Conservation (phyloP, 1,284 basidiomycete genomes). For the Pseudozyma thailandica region DNA sequence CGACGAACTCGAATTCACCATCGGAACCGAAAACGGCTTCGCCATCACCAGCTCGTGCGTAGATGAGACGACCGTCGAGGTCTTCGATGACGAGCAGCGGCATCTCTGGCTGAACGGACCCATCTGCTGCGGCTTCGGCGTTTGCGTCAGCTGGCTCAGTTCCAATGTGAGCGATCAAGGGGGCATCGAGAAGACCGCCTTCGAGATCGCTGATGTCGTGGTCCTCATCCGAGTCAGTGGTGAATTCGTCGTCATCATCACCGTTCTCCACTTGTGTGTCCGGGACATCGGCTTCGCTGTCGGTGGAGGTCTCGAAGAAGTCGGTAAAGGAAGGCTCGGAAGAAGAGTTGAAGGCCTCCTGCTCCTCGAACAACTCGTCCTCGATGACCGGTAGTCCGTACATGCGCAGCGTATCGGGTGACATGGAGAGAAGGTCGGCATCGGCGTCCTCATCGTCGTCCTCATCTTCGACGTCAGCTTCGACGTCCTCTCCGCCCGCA, state of each 20-base stretch:
- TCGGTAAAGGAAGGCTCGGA: conserved; percentile 67
- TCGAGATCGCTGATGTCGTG: conserved; percentile 62
- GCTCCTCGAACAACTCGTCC: conserved; percentile 64
- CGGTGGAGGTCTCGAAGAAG: conserved; percentile 63
- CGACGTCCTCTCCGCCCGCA: conserved; percentile 32
- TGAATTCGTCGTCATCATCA: conserved; percentile 58
- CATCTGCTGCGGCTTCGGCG: conserved; percentile 17
- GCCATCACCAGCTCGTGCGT: conserved; percentile 65
- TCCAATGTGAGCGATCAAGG: conserved; percentile 61
- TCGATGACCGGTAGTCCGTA: conserved; percentile 53
- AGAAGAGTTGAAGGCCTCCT: conserved; percentile 63
- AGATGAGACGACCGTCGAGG: conserved; percentile 66
- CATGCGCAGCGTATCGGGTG: conserved; percentile 55
- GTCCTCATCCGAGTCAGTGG: conserved; percentile 50
- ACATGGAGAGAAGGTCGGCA: conserved; percentile 51
- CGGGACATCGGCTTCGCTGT: conserved; percentile 39
- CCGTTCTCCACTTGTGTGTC: conserved; percentile 38
- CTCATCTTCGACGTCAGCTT: conserved; percentile 38
- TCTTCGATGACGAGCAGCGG: conserved; percentile 67
- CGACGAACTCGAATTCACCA: conserved; percentile 67
- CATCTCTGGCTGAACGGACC: conserved; percentile 44
- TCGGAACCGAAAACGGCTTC: conserved; percentile 68
- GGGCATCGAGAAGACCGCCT: conserved; percentile 51
- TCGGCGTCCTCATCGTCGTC: conserved; percentile 34
- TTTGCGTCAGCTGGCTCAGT: conserved; percentile 17